These are phyloP conservation scores for Vanilla planifolia DNA, from an alignment of 106 monocot species.

Conservation along the genomic window DNA sequence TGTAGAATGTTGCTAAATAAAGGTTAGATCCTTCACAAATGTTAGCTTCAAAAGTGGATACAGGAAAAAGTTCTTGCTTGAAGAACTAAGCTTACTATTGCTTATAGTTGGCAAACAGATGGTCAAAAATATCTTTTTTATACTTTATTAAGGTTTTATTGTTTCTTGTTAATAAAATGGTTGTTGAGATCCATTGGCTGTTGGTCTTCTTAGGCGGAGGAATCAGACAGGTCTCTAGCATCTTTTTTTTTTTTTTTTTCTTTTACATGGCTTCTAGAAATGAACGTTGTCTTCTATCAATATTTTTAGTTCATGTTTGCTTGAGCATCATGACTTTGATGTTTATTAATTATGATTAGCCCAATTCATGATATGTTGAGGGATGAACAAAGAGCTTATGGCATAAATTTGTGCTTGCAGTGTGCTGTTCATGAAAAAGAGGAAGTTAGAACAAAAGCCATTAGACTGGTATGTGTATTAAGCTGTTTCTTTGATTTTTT, in stretches of 20 bases:
- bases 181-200: no score
- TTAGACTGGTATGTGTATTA: constrained; percentile 68
- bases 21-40: no score
- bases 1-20: no score
- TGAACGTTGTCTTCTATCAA: neutral
- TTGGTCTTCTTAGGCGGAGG: neutral
- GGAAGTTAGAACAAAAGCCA: constrained; percentile 90
- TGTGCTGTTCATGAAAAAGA: constrained; percentile 86
- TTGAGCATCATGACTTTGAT: neutral
- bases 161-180: no score
- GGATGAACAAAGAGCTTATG: neutral
- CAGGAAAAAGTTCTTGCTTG: no score
- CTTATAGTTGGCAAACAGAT: no score
- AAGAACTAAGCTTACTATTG: no score
- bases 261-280: neutral
- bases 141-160: no score
- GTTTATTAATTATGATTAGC: neutral
- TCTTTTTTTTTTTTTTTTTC: neutral
- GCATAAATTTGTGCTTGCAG: constrained; percentile 27
- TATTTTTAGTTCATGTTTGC: neutral
- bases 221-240: neutral
- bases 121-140: no score
- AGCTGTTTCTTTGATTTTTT: neutral
- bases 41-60: no score
- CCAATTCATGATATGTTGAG: neutral